Base-by-base conservation (phyloP, 2,329 filamentous ascomycete species). In the Aureobasidium sp. region DNA sequence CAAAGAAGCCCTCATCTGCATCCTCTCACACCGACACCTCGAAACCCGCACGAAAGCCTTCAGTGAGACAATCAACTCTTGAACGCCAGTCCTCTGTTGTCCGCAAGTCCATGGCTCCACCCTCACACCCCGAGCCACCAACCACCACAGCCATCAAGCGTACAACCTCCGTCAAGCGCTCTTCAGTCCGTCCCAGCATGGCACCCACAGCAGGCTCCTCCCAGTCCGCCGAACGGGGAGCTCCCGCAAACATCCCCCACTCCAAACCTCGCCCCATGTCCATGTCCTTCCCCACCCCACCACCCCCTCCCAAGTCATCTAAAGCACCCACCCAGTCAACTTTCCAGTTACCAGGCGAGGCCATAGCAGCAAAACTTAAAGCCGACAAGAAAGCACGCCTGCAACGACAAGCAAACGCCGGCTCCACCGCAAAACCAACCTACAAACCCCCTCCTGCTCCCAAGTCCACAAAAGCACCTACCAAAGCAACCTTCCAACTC, bases 341-440 rank as follows among this genome's bases (percentile, higher is more conserved):
- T 3, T 83, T 83, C 65, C 72, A 77, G 49, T 73, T 83, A 0
- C 79, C 80, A 0, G 80, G 80, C 17, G 79, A 82, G 64, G 77
- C 74, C 15, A 71, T 81, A 4, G 78, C 80, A 2, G 78, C 78
- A 4, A 81, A 78, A 64, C 68, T 81, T n/a, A 81, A 77, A 65
- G 78, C 77, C 7, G 74, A 77, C 23, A 74, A 76, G 49, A 78
- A 81, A 62, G 78, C 78, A 60, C 74, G 78, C 0, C 64, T 74
- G 57, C 77, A 74, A 63, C 71, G 74, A 27, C 77, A 78, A 66
- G 74, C 74, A 46, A 70, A 60, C 13, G n/a, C 21, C 19, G 50
- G 40, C 8, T 19, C 13, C n/a, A 35, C 15, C 5, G 0, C 33
- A 21, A 31, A 25, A 15, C 13, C n/a, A 11, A 19, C 37, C 9